Evolutionary conservation across 495 filamentous ascomycete species (phyloP).

Genomic region (Penicillium manginii): DNA sequence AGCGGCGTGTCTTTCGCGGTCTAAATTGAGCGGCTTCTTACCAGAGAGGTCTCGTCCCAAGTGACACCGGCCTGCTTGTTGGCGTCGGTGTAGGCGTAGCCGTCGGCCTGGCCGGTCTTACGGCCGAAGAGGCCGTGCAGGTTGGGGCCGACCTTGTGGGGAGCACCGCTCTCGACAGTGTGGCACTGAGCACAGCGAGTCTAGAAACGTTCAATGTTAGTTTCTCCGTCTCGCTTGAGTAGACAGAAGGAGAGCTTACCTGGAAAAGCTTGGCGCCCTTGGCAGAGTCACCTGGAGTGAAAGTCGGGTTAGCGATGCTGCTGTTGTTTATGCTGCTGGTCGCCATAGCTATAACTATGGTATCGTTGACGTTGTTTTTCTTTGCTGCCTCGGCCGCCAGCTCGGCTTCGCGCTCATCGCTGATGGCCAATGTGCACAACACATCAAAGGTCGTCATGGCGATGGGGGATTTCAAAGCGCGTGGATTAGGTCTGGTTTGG

Average conservation of each 20-base stretch:
- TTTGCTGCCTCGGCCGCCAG: conserved; percentile 26
- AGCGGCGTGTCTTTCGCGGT: conserved; percentile 3
- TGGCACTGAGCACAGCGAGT: conserved; percentile 99
- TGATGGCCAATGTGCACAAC: conserved; percentile 27
- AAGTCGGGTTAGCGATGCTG: conserved; percentile 32
- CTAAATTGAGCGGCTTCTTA: conserved; percentile 49
- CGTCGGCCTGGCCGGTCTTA: conserved; percentile 86
- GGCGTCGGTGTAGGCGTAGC: conserved; percentile 98
- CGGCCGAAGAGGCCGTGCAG: conserved; percentile 97
- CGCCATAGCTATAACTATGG: conserved; percentile 6
- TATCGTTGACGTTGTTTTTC: neutral
- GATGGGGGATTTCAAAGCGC: neutral
- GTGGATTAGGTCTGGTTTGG: neutral
- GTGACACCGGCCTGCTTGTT: conserved; percentile 95
- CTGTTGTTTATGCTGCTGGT: neutral
- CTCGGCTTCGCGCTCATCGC: conserved; percentile 36
- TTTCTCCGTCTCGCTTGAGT: neutral
- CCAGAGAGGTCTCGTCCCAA: conserved; percentile 88
- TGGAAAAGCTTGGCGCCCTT: conserved; percentile 99
- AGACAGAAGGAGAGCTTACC: conserved; percentile 37
- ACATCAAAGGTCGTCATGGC: conserved; percentile 39
- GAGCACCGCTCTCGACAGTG: conserved; percentile 81
- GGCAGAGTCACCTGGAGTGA: conserved; percentile 76
- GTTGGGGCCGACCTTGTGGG: conserved; percentile 97
- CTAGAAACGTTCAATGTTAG: conserved; percentile 41